phyloP scores from a whole-genome alignment of 345 rosid species.

The Citrus australasica region DNA sequence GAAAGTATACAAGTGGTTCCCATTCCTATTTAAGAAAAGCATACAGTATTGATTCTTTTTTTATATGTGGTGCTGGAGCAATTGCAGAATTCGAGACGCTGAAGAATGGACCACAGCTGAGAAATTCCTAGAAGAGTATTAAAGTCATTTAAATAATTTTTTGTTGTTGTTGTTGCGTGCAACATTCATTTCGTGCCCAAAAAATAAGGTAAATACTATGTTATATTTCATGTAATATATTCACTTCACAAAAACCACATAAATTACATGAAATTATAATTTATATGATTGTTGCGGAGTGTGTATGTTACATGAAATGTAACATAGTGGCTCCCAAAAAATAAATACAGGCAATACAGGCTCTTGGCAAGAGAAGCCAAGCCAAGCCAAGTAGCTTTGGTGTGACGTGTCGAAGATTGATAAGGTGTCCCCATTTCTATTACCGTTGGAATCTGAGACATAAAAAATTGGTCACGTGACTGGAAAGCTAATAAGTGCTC shows the following conservation, averaged over 20 bases:
- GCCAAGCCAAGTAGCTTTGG: neutral
- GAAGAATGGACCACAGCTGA: neutral
- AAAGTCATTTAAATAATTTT: neutral
- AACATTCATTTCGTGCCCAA: neutral
- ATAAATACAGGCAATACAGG: neutral
- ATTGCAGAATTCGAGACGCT: neutral
- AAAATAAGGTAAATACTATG: neutral
- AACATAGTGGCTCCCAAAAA: neutral
- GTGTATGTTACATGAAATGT: accelerated
- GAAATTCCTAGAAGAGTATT: neutral
- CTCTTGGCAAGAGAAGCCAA: neutral
- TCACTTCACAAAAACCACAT: accelerated
- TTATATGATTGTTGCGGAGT: accelerated
- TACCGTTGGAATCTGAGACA: too few species aligned
- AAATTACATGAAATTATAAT: accelerated
- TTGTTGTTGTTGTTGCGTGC: neutral
- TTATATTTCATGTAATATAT: too few species aligned
- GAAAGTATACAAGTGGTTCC: too few species aligned
- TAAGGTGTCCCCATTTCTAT: too few species aligned
- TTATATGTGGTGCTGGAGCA: neutral
- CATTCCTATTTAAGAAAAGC: too few species aligned
- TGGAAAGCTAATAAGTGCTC: neutral
- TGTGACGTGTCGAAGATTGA: neutral
- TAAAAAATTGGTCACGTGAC: neutral
- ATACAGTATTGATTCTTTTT: too few species aligned